Base-by-base conservation (phyloP, 768 basidiomycete genomes). In the Lentinus brumalis region DNA sequence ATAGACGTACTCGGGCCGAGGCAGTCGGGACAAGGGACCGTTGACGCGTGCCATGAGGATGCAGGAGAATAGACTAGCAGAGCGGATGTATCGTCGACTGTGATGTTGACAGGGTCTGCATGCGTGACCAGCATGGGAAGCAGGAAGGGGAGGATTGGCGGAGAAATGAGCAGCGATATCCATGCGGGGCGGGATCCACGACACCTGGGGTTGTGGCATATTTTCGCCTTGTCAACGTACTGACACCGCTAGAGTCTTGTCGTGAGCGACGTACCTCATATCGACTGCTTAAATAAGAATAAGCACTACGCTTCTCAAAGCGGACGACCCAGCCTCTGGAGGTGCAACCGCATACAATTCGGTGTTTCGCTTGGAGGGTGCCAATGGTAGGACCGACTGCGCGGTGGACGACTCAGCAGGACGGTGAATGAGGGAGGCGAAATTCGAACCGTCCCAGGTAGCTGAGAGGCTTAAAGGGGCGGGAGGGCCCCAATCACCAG, bases 31-130 rank as follows among this genome's bases (percentile, higher is more conserved):
- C 69, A 70, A 5, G 66, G 46, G 8, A 54, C 52, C 8, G 57
- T 54, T 12, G 69, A 70, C n/a, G 67, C 16, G 18, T 62, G 69
- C 69, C 69, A 70, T 47, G 67, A 54, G 5, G 59, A 57, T 4
- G 64, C 50, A 1, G 66, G 67, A 7, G 60, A 47, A 38, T 68
- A 70, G 21, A 54, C 56, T n/a, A 70, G 66, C 16, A 57, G 56
- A 10, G 62, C 56, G 3, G 65, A 65, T 10, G 62, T 59, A 50
- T 70, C 69, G 57, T 70, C 69, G 30, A 70, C 57, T 10, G 69
- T 70, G 45, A 66, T 31, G 50, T 68, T 70, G 18, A 62, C 60
- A 12, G 50, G 31, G n/a, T 35, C 53, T 5, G 66, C 67, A 21
- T 35, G 39, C 14, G 45, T 39, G 14, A 57, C 38, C 12, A 51